Conservation (phyloP, 2,329 filamentous ascomycete species). For the Sporothrix pseudoabietina region DNA sequence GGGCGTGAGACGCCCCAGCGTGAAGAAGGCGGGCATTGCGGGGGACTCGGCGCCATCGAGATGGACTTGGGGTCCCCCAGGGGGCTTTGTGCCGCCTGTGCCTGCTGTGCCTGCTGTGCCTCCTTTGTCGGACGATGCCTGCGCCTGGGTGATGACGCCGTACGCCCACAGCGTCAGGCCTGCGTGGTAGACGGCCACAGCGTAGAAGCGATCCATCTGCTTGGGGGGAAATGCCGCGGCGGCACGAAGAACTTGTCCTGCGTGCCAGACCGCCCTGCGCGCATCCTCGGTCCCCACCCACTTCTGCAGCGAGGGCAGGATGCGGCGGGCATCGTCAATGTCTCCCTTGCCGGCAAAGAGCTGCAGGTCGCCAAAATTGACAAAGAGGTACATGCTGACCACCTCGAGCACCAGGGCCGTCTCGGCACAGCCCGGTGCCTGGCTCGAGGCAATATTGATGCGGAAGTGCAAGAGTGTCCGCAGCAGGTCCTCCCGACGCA, state of each 20-base stretch:
- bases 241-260: slow-evolving; percentile 33
- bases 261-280: slow-evolving; percentile 34
- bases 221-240: slow-evolving; percentile 44
- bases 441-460: not conserved
- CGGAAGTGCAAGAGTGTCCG: slow-evolving; percentile 55
- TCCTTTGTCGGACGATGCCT: not conserved
- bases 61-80: slow-evolving; percentile 44
- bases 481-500: slow-evolving; percentile 63
- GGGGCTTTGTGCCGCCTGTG: not conserved
- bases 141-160: slow-evolving; percentile 52
- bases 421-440: slow-evolving; percentile 13
- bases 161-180: slow-evolving; percentile 70
- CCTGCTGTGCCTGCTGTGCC: too few relatives aligned
- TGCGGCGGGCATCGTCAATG: slow-evolving; percentile 60
- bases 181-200: slow-evolving; percentile 69
- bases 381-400: slow-evolving; percentile 64
- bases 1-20: slow-evolving; percentile 52
- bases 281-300: slow-evolving; percentile 31
- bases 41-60: slow-evolving; percentile 59
- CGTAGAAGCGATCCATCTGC: slow-evolving; percentile 65
- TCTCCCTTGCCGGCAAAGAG: slow-evolving; percentile 68
- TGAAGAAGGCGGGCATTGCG: slow-evolving; percentile 59
- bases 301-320: slow-evolving; percentile 31
- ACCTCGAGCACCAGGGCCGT: slow-evolving; percentile 54
- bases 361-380: slow-evolving; percentile 66